Percentiles rank a stretch among this genome's conserved stretches.
phyloP scores from a whole-genome alignment of 2,329 filamentous ascomycete genomes.

The Hymenoscyphus occultus region DNA sequence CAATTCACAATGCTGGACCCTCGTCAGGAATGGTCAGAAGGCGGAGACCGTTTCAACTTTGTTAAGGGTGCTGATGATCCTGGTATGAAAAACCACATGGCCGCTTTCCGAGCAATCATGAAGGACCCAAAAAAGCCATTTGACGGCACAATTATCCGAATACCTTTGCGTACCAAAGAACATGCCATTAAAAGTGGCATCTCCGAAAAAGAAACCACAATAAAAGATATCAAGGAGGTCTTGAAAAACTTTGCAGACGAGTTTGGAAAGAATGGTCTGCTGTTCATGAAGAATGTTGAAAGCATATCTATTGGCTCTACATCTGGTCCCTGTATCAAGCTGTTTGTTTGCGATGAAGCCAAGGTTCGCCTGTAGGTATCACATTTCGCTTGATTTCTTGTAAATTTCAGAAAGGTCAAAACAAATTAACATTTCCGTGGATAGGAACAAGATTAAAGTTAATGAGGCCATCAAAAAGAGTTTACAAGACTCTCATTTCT shows the following conservation, averaged over 20 bases:
- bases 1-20: slow-evolving; percentile 37
- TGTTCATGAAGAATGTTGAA: slow-evolving; percentile 36
- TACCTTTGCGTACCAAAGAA: slow-evolving; percentile 34
- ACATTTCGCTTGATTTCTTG: neutral
- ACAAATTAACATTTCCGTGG: neutral
- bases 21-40: slow-evolving; percentile 35
- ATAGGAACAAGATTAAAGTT: slow-evolving; percentile 25
- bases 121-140: slow-evolving; percentile 21
- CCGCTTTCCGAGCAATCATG: slow-evolving; percentile 31
- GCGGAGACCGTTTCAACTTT: slow-evolving; percentile 36
- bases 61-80: slow-evolving; percentile 24
- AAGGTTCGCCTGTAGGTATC: slow-evolving; percentile 22
- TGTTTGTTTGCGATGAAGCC: slow-evolving; percentile 20
- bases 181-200: slow-evolving; percentile 35
- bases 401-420: neutral
- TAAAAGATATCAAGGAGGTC: slow-evolving; percentile 31
- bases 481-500: slow-evolving; percentile 11
- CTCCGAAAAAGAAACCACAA: slow-evolving; percentile 25
- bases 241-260: slow-evolving; percentile 31
- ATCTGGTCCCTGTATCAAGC: slow-evolving; percentile 14
- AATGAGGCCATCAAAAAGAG: slow-evolving; percentile 22
- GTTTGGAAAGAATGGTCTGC: slow-evolving; percentile 31
- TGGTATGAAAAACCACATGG: slow-evolving; percentile 35
- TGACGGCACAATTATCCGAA: slow-evolving; percentile 37
- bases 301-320: slow-evolving; percentile 25